Evolutionary conservation across 2,329 filamentous ascomycete genomes (phyloP), one percentile per base, ranked within the genome.

Genomic region (Hypoxylon rubiginosum): DNA sequence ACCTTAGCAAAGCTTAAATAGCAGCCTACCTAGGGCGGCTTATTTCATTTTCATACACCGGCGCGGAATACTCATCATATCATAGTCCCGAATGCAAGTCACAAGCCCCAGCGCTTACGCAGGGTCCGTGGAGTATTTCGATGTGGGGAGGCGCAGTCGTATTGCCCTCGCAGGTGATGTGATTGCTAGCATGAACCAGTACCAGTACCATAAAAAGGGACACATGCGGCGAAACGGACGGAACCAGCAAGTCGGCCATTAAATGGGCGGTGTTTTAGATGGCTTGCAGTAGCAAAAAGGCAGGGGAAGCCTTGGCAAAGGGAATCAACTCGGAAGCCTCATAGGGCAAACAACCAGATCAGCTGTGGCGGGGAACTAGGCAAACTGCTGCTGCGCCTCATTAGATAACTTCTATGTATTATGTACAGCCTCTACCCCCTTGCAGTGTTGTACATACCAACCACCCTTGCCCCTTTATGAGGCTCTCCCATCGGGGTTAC

Each of bases 131-230:
- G 24, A 34, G 41, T 6, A 53, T 39, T 50, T 11, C 8, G 50
- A n/a, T 36, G 39, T 50, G 41, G n/a, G 39, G 64, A 57, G 66
- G 66, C 63, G 63, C 66, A 69, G 66, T 57, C 63, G 50, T 58
- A 56, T 55, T 8, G 66, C 66, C 59, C 4, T 66, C 39, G 66
- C 59, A 62, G 59, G 13, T 48, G 19, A 48, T 24, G 13, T 48
- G 19, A 48, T 24, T 26, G 45, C 45, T 48, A 28, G 4, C 21
- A 5, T 28, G 7, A 6, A 24, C 13, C 24, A 15, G 17, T 11
- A 24, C 13, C 24, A 15, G 17, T 11, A 17, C 17, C 15, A 41
- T 43, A 43, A 43, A 10, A 43, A 19, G 17, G 21, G 52, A 49
- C 17, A 54, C 41, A 61, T 55, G 57, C 48, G 49, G 53, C 58